These are phyloP conservation scores for Suillus tomentosus DNA, from an alignment of 768 basidiomycete genomes.

Conservation along the genomic window DNA sequence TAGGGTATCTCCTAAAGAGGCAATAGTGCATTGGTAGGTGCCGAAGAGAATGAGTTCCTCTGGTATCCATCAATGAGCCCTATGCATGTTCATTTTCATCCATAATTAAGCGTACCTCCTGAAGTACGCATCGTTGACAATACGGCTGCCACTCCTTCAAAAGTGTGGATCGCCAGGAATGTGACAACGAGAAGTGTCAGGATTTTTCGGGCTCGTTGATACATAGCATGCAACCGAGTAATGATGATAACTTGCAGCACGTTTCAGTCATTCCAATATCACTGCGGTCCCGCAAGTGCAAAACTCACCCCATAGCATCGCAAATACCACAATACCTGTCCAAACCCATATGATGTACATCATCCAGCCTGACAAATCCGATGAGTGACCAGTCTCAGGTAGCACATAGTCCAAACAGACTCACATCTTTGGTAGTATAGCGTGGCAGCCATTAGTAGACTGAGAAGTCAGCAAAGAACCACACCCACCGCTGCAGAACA, in stretches of 20 bases:
- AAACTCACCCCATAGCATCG: not conserved
- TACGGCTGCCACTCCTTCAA: fast-evolving
- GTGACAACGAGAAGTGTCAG: not conserved
- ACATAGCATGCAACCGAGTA: no score
- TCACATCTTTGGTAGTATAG: not conserved
- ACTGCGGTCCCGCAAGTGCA: not conserved
- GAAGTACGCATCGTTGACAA: not conserved
- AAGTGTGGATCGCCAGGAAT: not conserved
- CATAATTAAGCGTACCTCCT: not conserved
- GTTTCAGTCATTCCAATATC: not conserved
- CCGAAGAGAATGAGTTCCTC: not conserved
- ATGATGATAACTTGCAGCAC: no score
- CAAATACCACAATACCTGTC: no score
- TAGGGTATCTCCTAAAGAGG: not conserved
- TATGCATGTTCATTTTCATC: not conserved
- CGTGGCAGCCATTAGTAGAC: not conserved
- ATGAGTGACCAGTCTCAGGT: not conserved
- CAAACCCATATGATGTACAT: no score
- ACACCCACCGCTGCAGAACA: not conserved
- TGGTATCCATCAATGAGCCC: not conserved
- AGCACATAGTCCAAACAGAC: not conserved
- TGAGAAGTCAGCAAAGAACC: not conserved
- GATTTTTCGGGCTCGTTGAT: no score
- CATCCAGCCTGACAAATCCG: no score
- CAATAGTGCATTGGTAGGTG: not conserved